A percentile compares a stretch with the other conserved stretches of the same genome.
Evolutionary conservation across 345 rosid genomes (phyloP).

Genomic region (Linum lewisii): DNA sequence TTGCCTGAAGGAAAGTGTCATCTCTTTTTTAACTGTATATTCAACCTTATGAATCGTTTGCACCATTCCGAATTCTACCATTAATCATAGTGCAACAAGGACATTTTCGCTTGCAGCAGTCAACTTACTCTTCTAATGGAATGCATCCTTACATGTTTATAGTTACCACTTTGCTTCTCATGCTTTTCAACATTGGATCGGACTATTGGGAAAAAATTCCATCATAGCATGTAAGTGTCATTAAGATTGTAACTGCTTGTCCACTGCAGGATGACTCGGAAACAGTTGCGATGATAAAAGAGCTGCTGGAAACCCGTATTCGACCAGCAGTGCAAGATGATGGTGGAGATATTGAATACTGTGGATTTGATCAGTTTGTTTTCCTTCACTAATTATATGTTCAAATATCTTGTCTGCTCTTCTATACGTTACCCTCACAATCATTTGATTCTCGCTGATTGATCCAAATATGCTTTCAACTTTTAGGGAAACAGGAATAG

Average conservation of each 20-base stretch:
- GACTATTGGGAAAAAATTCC: neutral
- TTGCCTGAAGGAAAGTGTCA: too few species aligned
- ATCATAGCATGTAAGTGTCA: neutral
- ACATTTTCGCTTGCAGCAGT: neutral
- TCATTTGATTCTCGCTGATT: neutral
- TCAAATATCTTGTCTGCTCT: neutral
- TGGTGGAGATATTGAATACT: constrained; percentile 92
- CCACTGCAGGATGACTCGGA: constrained; percentile 84
- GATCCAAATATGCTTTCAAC: constrained; percentile 11
- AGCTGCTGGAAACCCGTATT: constrained; percentile 88
- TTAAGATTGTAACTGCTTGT: constrained; percentile 1
- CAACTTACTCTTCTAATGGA: neutral
- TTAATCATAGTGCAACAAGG: neutral
- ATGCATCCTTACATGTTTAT: too few species aligned
- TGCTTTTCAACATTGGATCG: neutral
- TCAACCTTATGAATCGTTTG: neutral
- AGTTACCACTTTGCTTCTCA: neutral
- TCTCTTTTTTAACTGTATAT: too few species aligned
- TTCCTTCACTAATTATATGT: constrained; percentile 2
- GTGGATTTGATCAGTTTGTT: constrained; percentile 73
- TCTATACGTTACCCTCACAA: neutral
- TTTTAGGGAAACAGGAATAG: constrained; percentile 72
- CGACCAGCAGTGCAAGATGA: constrained; percentile 98
- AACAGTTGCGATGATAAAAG: constrained; percentile 95
- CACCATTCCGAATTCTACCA: too few species aligned